Base-by-base conservation (phyloP, 2,329 filamentous ascomycete genomes). In the Setomelanomma holmii region DNA sequence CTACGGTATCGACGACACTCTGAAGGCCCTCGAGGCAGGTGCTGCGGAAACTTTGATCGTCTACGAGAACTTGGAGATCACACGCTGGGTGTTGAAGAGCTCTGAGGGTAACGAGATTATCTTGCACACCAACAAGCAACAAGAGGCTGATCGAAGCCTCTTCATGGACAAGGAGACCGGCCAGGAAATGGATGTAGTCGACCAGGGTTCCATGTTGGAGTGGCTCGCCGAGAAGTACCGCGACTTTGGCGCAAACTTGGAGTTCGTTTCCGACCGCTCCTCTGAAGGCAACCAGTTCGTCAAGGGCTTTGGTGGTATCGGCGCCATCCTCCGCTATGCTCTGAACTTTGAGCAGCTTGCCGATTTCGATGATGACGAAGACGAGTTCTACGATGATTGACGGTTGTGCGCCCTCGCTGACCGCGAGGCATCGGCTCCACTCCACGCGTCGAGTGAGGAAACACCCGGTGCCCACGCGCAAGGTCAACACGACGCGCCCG, bases 251-350 rank as follows among this genome's bases (percentile, higher is more conserved):
- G 93, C 95, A 46, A 89, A 87, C 24, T 86, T 99, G 38, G 95
- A 99, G 77, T 99, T 99, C 67, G 95, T 99, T 61, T 97, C 95
- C 42, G 96, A 99, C 76, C 89, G 92, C 63, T 98, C 93, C 55
- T 96, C 91, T 56, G 95, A 99, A 80, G 95, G 95, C 75, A 99
- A 99, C 80, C 95, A 99, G 82, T 99, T 99, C 79, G 95, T 99
- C 72, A 98, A 97, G 83, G 95, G 95, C 60, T 99, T 99, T 74
- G 95, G 95, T 88, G 95, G 95, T 73, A 96, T 99, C 68, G 95
- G 95, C 65, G 93, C 93, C 61, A 89, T 99, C 72, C 87, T 99
- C 75, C 92, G 95, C 68, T 99, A 99, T 87, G 97, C 97, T 84
- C 91, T 99, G 84, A 99, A 99, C 84, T 99, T 99, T 81, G 96